Evolutionary conservation across 2,329 filamentous ascomycete species (phyloP).

Genomic region (Colletotrichum gloeosporioides): DNA sequence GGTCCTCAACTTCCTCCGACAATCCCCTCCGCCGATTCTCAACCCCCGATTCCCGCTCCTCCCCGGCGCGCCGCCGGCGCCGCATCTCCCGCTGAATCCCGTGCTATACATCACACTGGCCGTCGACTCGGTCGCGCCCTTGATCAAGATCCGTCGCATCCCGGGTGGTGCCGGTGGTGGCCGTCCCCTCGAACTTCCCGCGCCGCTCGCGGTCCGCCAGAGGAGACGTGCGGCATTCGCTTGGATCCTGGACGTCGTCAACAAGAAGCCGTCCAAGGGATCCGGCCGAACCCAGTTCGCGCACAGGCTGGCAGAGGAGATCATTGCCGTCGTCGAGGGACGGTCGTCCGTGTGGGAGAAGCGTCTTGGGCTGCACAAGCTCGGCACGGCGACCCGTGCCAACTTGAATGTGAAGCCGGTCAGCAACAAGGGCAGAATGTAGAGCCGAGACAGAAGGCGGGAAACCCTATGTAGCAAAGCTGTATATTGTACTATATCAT

Average conservation of each 20-base stretch:
- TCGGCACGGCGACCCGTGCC: constrained; percentile 77
- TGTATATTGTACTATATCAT: constrained; percentile 23
- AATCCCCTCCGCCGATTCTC: constrained; percentile 77
- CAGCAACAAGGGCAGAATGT: constrained; percentile 21
- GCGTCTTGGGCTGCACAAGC: constrained; percentile 78
- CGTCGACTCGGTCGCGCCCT: constrained; percentile 89
- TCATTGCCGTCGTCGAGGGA: constrained; percentile 88
- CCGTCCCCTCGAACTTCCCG: constrained; percentile 79
- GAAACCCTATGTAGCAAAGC: constrained; percentile 11
- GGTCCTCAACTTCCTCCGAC: constrained; percentile 85
- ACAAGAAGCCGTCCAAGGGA: constrained; percentile 76
- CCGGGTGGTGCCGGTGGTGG: constrained; percentile 87
- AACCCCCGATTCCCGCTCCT: constrained; percentile 75
- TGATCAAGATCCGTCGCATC: constrained; percentile 79
- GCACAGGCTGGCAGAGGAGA: constrained; percentile 81
- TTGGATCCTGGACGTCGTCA: constrained; percentile 89
- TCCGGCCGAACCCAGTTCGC: constrained; percentile 77
- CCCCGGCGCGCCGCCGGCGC: constrained; percentile 76
- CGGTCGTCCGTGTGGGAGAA: constrained; percentile 84
- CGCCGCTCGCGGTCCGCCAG: constrained; percentile 77
- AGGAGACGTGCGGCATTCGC: constrained; percentile 78
- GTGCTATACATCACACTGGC: constrained; percentile 88
- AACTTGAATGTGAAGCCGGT: constrained; percentile 62
- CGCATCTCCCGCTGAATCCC: constrained; percentile 86
- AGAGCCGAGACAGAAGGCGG: background rate